Base-by-base conservation (phyloP, 441 rosid species). In the Flueggea neowawraea region DNA sequence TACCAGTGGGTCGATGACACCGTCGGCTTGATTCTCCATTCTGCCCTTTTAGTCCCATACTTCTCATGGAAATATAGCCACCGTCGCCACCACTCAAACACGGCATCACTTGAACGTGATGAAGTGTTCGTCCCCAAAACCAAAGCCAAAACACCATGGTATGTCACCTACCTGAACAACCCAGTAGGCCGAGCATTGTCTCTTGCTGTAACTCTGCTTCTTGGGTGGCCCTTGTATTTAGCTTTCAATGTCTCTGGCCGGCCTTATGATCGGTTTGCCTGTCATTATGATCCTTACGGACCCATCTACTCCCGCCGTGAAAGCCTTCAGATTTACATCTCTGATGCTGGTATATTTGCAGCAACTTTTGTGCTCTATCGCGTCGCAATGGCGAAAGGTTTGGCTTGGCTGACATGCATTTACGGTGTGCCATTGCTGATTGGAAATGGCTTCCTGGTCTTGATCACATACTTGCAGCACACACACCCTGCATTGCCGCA, bases 51-150 rank as follows among this genome's bases (percentile, higher is more conserved):
- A 6, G 88, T 90, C 58, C 96, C 98, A 4, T 92, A 84, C 81
- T 92, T 92, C 67, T 92, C 97, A 0, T 92, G 89, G 94, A 92
- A 92, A 51, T 78, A 83, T 45, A 90, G 97, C 58, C 97, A 92
- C 51, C 92, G 94, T 5, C 97, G 96, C 60, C 96, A 92, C 60
- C 98, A 92, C 58, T 84, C 96, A 31, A 92, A 90, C 69, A 88
- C 89, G 0, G 90, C 85, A 0, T 86, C 96, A 3, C 78, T 92
- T 2, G 94, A 92, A 0, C 68, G 77, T 0, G 97, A 90, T 41
- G 98, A 92, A 71, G 94, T 90, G 45, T 92, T 90, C 45, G 97
- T 92, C 50, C 96, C 98, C 0, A 90, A 83, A 66, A 61, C 71
- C 58, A 85, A 84, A 63, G 52, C 76, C 0, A 52, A 28, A 11